Evolutionary conservation across 2,329 filamentous ascomycete genomes (phyloP), one percentile per base, ranked within the genome.

Genomic region (Akanthomyces lecanii): DNA sequence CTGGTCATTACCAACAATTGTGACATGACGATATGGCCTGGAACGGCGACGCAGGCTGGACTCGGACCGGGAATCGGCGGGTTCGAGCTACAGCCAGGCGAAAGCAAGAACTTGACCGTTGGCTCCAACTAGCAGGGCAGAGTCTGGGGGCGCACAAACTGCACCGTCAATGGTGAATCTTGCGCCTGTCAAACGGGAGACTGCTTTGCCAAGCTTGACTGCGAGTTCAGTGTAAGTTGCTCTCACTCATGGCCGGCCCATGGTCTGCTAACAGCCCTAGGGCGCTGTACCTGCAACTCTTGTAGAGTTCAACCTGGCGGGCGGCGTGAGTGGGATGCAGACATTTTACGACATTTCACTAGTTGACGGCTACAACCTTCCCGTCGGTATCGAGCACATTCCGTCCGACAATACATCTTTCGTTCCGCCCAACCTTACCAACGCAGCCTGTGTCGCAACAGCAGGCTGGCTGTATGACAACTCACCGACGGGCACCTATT

Each of bases 331-430:
- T 25, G 77, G 78, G 55, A 75, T 72, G 64, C 88, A 92, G 71
- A 89, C 87, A 11, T 95, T 91, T 73, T 94, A 93, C 76, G 91
- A 95, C 73, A 90, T 95, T 66, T 92, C 89, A 47, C 81, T 94
- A 3, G 91, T 95, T 25, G 91, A 95, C 71, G 91, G 91, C 55
- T 94, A 94, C 81, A 94, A 94, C 71, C 76, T 94, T 1, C 89
- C 89, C 1, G 72, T 93, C 65, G 88, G 85, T 36, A 84, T 86
- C 71, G 79, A 81, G 61, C 84, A 86, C 67, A 79, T 85, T 30
- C 82, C 84, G 3, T 82, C 87, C 25, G 80, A 82, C 61, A 87
- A 90, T 68, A 81, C 83, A 8, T 81, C 79, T 1, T 82, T 89
- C 61, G 87, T 93, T 64, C 89, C 90, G 14, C 88, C 89, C 10